Evolutionary conservation across 1,139 yeast species (phyloP), one percentile per base, ranked within the genome.

Genomic region (Saccharomyces hybrid): DNA sequence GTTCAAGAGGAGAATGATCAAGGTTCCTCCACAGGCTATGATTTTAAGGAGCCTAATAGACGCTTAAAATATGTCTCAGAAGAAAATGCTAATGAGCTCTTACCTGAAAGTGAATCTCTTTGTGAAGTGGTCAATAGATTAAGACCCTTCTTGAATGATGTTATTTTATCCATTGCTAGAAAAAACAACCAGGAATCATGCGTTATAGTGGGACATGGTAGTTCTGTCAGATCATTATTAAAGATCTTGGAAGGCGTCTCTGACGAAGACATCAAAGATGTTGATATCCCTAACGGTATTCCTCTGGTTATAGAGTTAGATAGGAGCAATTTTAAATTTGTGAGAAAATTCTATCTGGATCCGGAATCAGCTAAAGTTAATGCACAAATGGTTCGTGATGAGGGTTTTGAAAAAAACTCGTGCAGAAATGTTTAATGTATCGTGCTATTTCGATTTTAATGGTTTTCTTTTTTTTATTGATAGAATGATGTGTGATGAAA

Each of bases 261-360:
- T 49, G 88, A 84, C 62, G 76, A 76, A 14, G 84, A 80, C 54
- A 86, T 86, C 52, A 79, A 82, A 56, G 75, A 78, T 52, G 78
- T 86, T 52, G 85, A 86, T 66, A 84, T 86, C 8, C 93, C 95
- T 2, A 86, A 88, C 48, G 93, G 89, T 0, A 81, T 86, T 9
- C 95, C 93, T 5, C 72, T 86, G 55, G 80, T 82, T 44, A 73
- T 82, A 57, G 84, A 82, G 58, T 64, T 82, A 42, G 72, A 64
- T 31, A 64, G 79, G 59, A 76, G 77, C 46, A 65, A 74, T 12
- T 75, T 82, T 42, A 68, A 71, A 38, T 74, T 79, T 49, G 66
- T 74, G 1, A 72, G 71, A 32, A 75, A 77, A 49, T 78, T 75
- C 58, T 86, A 86, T 64, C 71, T 86, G 57, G 93, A 86, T 64